Evolutionary conservation across 495 filamentous ascomycete genomes (phyloP).

Genomic region (Emericellopsis terricola): DNA sequence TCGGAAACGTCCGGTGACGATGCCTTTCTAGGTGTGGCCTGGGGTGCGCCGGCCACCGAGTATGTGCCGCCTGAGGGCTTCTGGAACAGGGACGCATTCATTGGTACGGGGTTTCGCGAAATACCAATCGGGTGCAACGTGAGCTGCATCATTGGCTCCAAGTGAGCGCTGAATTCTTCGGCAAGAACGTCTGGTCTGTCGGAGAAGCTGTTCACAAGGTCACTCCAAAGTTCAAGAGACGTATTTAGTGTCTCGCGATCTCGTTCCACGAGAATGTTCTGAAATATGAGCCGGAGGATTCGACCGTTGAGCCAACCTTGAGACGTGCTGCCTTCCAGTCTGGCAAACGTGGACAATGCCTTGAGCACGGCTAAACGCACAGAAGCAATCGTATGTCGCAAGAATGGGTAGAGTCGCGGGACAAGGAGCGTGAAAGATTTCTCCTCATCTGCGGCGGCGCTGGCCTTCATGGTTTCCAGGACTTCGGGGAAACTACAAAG

Average conservation of each 20-base stretch:
- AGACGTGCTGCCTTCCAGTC: slow-evolving; percentile 57
- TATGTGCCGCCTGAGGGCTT: slow-evolving; percentile 85
- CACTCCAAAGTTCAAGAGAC: slow-evolving; percentile 74
- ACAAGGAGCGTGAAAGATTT: slow-evolving; percentile 84
- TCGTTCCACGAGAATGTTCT: slow-evolving; percentile 87
- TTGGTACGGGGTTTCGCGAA: slow-evolving; percentile 69
- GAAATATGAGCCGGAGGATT: slow-evolving; percentile 74
- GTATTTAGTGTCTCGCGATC: slow-evolving; percentile 56
- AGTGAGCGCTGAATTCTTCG: slow-evolving; percentile 47
- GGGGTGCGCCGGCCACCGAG: slow-evolving; percentile 16
- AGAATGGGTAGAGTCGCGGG: slow-evolving; percentile 84
- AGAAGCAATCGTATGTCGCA: slow-evolving; percentile 90
- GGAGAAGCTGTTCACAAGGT: slow-evolving; percentile 51
- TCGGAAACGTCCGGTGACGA: slow-evolving; percentile 36
- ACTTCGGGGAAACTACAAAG: slow-evolving; percentile 90
- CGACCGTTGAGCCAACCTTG: slow-evolving; percentile 87
- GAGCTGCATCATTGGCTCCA: slow-evolving; percentile 60
- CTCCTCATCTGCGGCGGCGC: slow-evolving; percentile 64
- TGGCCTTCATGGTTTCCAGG: slow-evolving; percentile 80
- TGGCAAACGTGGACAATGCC: slow-evolving; percentile 80
- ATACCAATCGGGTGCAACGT: slow-evolving; percentile 83
- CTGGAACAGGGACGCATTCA: slow-evolving; percentile 76
- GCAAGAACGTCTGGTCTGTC: slow-evolving; percentile 36
- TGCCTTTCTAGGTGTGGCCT: slow-evolving; percentile 9
- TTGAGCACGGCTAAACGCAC: slow-evolving; percentile 86